Conservation (phyloP, 148 eudicot genomes). For the Vaccinium myrtillus region DNA sequence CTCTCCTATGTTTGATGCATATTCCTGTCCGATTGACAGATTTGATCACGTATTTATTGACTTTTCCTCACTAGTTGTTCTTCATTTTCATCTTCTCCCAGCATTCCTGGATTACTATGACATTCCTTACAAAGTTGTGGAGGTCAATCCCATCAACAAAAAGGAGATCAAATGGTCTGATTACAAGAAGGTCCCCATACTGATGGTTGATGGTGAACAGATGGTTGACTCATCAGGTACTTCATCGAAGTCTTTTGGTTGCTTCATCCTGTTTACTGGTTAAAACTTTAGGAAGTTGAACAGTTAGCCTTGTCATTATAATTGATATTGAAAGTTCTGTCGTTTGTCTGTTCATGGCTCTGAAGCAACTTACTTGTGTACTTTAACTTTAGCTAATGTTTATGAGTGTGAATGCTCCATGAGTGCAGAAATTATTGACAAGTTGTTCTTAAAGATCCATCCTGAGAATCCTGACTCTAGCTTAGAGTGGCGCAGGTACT, state of each 20-base stretch:
- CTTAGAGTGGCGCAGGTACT: slow-evolving; percentile 73
- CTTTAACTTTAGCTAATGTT: background rate
- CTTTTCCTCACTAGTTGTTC: background rate
- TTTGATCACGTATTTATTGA: background rate
- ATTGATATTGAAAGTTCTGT: background rate
- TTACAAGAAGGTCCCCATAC: slow-evolving; percentile 89
- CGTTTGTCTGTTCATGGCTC: background rate
- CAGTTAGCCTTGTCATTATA: background rate
- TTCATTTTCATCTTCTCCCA: slow-evolving; percentile 26
- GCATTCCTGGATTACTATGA: slow-evolving; percentile 89
- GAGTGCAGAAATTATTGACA: slow-evolving; percentile 66
- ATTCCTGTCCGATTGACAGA: background rate
- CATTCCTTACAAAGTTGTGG: slow-evolving; percentile 91
- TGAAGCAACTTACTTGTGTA: background rate
- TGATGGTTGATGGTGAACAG: slow-evolving; percentile 86
- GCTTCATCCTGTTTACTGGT: background rate
- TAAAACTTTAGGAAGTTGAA: background rate
- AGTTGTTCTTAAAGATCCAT: slow-evolving; percentile 47
- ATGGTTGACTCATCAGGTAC: slow-evolving; percentile 93
- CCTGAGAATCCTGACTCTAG: slow-evolving; percentile 35
- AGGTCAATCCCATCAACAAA: slow-evolving; percentile 94
- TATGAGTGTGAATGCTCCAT: slow-evolving; percentile 6
- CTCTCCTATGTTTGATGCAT: background rate
- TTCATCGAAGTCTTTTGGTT: background rate
- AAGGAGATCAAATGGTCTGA: slow-evolving; percentile 98